These are phyloP conservation scores for Psidium guajava DNA, from an alignment of 345 rosid species.

Conservation along the genomic window DNA sequence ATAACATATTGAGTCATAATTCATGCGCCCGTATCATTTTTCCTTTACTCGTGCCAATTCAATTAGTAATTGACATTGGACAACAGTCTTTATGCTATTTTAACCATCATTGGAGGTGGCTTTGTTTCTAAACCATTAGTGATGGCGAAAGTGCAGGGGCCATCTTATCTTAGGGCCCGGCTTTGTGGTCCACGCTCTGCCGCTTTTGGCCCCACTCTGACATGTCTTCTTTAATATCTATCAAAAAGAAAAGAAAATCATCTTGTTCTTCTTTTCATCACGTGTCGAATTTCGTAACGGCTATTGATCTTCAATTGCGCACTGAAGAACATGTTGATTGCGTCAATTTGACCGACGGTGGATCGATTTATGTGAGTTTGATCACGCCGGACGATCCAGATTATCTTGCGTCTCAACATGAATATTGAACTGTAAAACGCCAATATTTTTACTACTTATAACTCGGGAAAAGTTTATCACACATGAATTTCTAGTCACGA, in stretches of 20 bases:
- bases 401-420: neutral
- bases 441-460: neutral
- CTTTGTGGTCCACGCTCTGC: neutral
- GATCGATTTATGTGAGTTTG: neutral
- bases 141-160: neutral
- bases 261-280: neutral
- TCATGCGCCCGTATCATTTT: no score
- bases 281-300: neutral
- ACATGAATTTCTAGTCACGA: neutral
- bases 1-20: no score
- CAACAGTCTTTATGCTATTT: neutral
- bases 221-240: neutral
- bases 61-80: neutral
- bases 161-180: neutral
- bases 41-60: neutral
- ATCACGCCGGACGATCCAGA: rapidly evolving
- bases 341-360: neutral
- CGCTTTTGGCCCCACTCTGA: neutral
- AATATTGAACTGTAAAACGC: neutral
- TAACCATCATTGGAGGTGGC: neutral
- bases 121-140: neutral
- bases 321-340: neutral
- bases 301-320: neutral
- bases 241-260: neutral
- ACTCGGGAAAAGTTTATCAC: neutral